phyloP scores from a whole-genome alignment of 768 basidiomycete species.

The Amanita rubescens region DNA sequence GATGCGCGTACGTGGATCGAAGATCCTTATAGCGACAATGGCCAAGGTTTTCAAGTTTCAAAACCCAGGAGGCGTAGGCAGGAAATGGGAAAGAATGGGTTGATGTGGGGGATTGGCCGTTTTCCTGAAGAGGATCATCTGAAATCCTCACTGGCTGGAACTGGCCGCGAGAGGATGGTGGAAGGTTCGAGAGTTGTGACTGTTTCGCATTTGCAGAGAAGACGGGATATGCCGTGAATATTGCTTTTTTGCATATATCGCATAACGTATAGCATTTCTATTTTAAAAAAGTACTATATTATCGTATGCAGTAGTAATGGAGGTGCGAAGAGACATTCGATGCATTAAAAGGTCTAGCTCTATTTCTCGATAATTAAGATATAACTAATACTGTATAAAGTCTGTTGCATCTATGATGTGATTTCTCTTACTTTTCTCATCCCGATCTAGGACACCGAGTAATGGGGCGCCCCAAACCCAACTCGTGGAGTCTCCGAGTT shows the following conservation, averaged over 20 bases:
- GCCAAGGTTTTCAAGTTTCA: neutral
- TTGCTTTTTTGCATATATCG: neutral
- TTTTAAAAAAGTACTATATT: too few species aligned
- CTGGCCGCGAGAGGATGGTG: neutral
- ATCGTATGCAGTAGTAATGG: too few species aligned
- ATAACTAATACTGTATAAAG: too few species aligned
- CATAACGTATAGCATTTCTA: too few species aligned
- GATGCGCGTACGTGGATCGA: conserved; percentile 3
- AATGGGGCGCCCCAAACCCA: too few species aligned
- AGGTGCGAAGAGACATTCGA: too few species aligned
- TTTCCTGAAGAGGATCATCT: neutral
- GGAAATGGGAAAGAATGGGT: neutral
- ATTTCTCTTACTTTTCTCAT: too few species aligned
- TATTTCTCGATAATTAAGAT: neutral
- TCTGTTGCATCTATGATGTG: too few species aligned
- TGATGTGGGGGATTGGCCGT: neutral
- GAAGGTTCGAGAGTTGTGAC: neutral
- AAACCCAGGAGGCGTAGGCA: neutral
- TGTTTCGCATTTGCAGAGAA: neutral
- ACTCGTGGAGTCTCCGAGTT: too few species aligned
- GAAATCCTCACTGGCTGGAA: neutral
- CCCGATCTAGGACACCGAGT: too few species aligned
- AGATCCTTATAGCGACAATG: neutral
- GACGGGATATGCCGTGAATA: neutral
- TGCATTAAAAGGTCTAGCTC: neutral